These are phyloP conservation scores for Tetrahymena elliotti DNA, from an alignment of 73 alveolate species.

Conservation along the genomic window DNA sequence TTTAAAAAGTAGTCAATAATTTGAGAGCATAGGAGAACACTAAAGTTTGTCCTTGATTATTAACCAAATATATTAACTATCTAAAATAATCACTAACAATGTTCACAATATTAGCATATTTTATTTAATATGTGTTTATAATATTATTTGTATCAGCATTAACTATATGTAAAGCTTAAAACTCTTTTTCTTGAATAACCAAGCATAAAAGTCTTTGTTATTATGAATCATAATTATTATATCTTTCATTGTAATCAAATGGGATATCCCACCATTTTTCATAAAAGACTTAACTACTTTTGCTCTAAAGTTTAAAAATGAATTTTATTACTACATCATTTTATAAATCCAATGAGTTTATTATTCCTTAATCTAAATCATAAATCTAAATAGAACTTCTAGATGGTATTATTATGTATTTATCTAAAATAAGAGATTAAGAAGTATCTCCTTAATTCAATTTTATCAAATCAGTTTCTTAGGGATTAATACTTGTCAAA, in stretches of 20 bases:
- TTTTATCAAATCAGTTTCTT: not conserved
- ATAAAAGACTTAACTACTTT: no score
- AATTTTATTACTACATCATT: no score
- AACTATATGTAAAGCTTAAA: no score
- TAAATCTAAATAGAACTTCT: no score
- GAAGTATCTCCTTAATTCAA: not conserved
- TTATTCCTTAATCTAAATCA: no score
- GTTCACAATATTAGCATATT: not conserved
- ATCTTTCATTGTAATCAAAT: not conserved
- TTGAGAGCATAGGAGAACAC: not conserved
- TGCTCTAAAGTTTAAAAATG: not conserved
- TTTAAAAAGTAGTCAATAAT: not conserved
- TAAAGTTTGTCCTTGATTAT: not conserved
- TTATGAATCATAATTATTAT: not conserved
- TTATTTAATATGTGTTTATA: not conserved
- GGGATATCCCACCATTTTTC: not conserved
- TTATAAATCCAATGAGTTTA: not conserved
- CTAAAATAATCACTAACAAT: not conserved
- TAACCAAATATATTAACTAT: not conserved
- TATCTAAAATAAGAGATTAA: not conserved
- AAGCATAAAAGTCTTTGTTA: not conserved
- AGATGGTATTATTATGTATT: not conserved
- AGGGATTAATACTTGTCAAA: no score
- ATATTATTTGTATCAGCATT: not conserved
- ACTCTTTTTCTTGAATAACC: not conserved